Conservation (phyloP, 257 asterid species). For the Solanum chaucha region DNA sequence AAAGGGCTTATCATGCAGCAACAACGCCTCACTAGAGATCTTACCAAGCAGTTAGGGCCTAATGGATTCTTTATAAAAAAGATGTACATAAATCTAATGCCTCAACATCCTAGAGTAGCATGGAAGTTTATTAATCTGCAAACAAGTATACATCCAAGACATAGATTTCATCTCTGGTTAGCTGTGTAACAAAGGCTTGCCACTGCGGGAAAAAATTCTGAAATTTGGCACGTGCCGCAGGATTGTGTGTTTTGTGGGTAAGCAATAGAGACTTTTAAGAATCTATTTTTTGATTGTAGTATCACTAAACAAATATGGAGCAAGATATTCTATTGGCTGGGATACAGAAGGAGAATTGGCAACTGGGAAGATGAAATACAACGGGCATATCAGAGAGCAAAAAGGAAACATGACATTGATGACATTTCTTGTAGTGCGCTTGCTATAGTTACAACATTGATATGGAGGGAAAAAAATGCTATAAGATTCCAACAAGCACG, state of each 20-base stretch:
- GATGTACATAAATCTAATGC: not conserved
- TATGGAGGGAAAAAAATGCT: not conserved
- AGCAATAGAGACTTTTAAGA: not conserved
- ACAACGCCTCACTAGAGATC: not conserved
- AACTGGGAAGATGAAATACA: not conserved
- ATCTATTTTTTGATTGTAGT: not conserved
- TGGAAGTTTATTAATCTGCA: not conserved
- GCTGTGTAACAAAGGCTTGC: not conserved
- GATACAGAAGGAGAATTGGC: not conserved
- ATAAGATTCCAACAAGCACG: not conserved
- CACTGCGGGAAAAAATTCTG: not conserved
- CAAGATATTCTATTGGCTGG: not conserved
- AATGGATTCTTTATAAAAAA: not conserved
- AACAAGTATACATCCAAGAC: not conserved
- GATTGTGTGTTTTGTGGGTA: not conserved
- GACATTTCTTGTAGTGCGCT: not conserved
- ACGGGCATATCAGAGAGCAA: not conserved
- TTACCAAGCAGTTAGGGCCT: not conserved
- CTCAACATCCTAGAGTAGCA: not conserved
- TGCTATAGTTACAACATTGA: not conserved
- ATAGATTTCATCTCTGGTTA: not conserved
- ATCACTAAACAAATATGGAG: not conserved
- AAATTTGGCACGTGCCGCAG: not conserved
- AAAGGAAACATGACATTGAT: not conserved
- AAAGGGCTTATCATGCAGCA: not conserved